These are phyloP conservation scores for Cryphonectria nitschkei DNA, from an alignment of 2,329 filamentous ascomycete genomes.

Conservation along the genomic window DNA sequence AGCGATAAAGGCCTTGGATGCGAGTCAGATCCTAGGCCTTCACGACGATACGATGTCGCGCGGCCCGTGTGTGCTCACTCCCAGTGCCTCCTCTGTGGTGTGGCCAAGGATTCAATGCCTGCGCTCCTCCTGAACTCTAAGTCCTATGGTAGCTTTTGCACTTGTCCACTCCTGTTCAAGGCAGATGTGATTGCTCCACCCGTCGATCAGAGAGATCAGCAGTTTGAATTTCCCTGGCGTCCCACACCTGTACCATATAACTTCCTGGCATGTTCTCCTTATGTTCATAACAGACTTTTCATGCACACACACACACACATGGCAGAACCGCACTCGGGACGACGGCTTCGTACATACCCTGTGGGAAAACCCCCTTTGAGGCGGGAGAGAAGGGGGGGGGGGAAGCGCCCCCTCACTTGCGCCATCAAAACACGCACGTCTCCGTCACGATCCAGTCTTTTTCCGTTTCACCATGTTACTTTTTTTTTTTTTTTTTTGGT, in stretches of 20 bases:
- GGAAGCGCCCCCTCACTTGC: neutral
- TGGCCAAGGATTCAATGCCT: neutral
- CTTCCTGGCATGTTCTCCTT: neutral
- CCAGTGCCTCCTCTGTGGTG: neutral
- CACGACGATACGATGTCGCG: neutral
- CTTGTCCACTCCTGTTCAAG: neutral
- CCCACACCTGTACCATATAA: conserved; percentile 3
- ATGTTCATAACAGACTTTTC: neutral
- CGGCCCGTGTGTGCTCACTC: neutral
- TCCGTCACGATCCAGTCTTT: neutral
- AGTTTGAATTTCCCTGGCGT: conserved; percentile 2
- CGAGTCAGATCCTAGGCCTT: neutral
- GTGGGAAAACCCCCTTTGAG: too few relatives aligned
- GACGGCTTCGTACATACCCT: neutral
- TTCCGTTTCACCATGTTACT: neutral
- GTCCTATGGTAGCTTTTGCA: neutral
- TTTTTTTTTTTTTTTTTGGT: neutral
- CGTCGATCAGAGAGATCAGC: conserved; percentile 5
- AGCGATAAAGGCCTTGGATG: neutral
- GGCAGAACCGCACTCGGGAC: neutral
- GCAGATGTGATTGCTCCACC: neutral
- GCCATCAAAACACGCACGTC: neutral
- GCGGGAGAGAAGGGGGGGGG: too few relatives aligned
- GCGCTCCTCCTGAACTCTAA: neutral
- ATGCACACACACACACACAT: neutral